Evolutionary conservation across 139 green algal genomes (phyloP), one percentile per base, ranked within the genome.

Genomic region (Chlamydomonas urium): DNA sequence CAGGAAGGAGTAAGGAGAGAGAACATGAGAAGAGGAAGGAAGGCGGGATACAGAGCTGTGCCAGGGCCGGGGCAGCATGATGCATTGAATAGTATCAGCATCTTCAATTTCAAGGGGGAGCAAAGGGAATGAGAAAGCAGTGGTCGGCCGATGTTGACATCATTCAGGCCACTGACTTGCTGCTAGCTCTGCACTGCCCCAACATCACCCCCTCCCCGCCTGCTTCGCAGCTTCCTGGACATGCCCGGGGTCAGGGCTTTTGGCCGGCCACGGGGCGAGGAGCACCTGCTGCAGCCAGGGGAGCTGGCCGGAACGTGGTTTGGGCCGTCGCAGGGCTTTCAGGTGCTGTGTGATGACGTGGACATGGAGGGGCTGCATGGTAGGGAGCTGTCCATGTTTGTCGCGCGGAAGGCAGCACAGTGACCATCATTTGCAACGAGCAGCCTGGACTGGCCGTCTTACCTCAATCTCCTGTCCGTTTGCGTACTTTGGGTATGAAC

Each of bases 231-330:
- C 6, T 84, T 84, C 69, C 57, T 81, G 23, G 74, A 84, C n/a
- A 57, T 69, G 26, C 65, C 65, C 19, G 74, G 74, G 2, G 17
- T 75, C 38, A 59, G 71, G 10, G 71, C 71, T 2, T 81, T 84
- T 73, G 79, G 74, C 6, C 38, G 79, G 42, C 79, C 79, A 1
- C 34, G 37, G n/a, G 74, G 74, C 17, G 38, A 38, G 8, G 60
- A 77, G n/a, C 74, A 84, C 33, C 57, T 84, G 58, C 74, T 84
- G 71, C 66, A 81, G 66, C 71, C 38, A 19, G 74, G 66, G 24
- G 79, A 84, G 59, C 71, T 84, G 31, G 48, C 59, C 1, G 35
- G 8, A 0, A 10, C 14, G 17, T 71, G 56, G 38, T 84, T 84
- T 47, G 79, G 79, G 1, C 48, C 59, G 19, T 23, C 31, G 19